Evolutionary conservation across 2,329 filamentous ascomycete genomes (phyloP).

Genomic region (Aspergillus tamarii): DNA sequence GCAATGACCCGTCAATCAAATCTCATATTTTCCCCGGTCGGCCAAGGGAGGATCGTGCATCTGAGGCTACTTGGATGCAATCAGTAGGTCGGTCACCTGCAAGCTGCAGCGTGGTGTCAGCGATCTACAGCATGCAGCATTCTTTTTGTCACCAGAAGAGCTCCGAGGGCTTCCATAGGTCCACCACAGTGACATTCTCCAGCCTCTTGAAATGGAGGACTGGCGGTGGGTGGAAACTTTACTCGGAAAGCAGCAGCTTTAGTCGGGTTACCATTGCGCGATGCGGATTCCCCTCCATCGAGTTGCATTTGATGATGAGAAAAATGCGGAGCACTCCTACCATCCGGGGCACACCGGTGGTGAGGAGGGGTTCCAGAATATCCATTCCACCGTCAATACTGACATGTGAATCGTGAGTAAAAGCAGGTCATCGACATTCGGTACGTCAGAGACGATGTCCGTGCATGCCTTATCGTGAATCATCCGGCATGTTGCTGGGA

Average conservation of each 20-base stretch:
- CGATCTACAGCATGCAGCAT: constrained; percentile 18
- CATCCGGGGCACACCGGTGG: constrained; percentile 7
- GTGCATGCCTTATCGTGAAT: constrained; percentile 18
- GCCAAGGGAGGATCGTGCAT: constrained; percentile 16
- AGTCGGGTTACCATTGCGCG: constrained; percentile 4
- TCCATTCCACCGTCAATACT: constrained; percentile 3
- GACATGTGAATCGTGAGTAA: constrained; percentile 17
- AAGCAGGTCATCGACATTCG: constrained; percentile 8
- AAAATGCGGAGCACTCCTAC: constrained; percentile 13
- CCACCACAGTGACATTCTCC: not conserved
- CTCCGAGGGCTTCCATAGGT: constrained; percentile 12
- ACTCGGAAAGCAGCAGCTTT: not conserved
- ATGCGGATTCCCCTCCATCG: constrained; percentile 6
- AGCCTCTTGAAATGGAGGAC: not conserved
- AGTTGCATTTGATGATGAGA: constrained; percentile 9
- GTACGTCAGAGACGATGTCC: constrained; percentile 9
- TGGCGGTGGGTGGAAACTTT: constrained; percentile 3
- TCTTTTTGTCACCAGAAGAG: constrained; percentile 12
- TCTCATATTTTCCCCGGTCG: constrained; percentile 10
- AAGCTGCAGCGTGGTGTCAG: constrained; percentile 18
- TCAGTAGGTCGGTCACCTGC: constrained; percentile 22
- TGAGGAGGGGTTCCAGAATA: constrained; percentile 16
- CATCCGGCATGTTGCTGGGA: constrained; percentile 5
- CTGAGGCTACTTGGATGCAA: constrained; percentile 16
- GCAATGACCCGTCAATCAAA: constrained; percentile 8